Percentiles rank a stretch among this genome's conserved stretches.
Conservation (phyloP, 495 filamentous ascomycete species). For the Pyrenula massariospora region DNA sequence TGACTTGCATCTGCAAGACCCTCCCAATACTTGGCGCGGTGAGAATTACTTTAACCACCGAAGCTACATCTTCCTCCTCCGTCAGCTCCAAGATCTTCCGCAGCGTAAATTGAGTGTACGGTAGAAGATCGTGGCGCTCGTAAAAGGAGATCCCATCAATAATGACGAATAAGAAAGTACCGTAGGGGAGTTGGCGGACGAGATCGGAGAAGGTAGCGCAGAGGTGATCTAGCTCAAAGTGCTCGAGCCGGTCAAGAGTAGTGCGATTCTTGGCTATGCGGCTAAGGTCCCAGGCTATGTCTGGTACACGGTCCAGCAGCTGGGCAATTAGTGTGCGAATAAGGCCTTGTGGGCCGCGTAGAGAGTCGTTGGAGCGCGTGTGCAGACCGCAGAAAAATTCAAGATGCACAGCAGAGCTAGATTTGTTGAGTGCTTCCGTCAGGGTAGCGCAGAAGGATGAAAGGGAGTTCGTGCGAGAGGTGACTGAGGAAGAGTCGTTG, state of each 20-base stretch:
- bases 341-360: slow-evolving; percentile 3
- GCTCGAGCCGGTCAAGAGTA: slow-evolving; percentile 2
- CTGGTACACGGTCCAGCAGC: slow-evolving; percentile 1
- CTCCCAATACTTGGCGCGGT: background rate
- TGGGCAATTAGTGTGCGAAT: slow-evolving; percentile 7
- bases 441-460: slow-evolving; percentile 8
- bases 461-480: background rate
- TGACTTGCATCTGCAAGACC: background rate
- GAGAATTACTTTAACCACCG: background rate
- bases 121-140: background rate
- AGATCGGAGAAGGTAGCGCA: slow-evolving; percentile 3
- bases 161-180: background rate
- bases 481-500: background rate
- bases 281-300: slow-evolving; percentile 2
- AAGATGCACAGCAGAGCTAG: slow-evolving; percentile 2
- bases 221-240: slow-evolving; percentile 1
- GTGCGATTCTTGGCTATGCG: slow-evolving; percentile 5
- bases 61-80: background rate
- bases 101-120: background rate
- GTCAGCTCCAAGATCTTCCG: background rate
- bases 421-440: slow-evolving; percentile 4
- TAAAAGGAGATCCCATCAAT: background rate
- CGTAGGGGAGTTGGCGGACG: slow-evolving; percentile 3
- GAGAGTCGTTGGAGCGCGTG: background rate
- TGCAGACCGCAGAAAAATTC: slow-evolving; percentile 5